These are phyloP conservation scores for Eragrostis nindensis DNA, from an alignment of 176 grass and related monocot species.

Conservation along the genomic window DNA sequence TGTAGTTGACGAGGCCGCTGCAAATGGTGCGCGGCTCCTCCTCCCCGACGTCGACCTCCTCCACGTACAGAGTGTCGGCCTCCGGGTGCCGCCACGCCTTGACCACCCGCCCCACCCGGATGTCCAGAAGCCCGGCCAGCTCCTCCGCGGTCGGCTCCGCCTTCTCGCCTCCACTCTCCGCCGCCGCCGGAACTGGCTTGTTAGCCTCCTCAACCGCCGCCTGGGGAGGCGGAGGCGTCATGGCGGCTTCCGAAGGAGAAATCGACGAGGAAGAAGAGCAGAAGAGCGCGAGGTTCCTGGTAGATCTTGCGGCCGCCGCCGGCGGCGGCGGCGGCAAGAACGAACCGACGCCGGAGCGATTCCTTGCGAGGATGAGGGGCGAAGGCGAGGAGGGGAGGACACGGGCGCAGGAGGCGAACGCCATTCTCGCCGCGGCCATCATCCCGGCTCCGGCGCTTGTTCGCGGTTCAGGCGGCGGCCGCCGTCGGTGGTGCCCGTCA, in stretches of 20 bases:
- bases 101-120: constrained; percentile 79
- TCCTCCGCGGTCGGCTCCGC: constrained; percentile 35
- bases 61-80: constrained; percentile 87
- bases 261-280: constrained; percentile 21
- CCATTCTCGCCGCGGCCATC: constrained; percentile 45
- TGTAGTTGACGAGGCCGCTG: constrained; percentile 84
- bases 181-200: background rate
- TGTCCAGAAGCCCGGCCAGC: constrained; percentile 65
- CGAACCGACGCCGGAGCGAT: constrained; percentile 19
- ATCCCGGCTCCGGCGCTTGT: background rate
- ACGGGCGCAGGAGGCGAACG: constrained; percentile 18
- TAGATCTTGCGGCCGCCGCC: constrained; percentile 33
- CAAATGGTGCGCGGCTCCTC: constrained; percentile 84
- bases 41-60: constrained; percentile 92
- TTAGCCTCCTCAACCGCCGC: constrained; percentile 13
- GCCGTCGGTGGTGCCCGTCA: constrained; percentile 5
- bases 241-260: background rate
- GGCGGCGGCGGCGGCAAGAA: constrained; percentile 19
- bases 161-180: constrained; percentile 13
- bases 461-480: background rate
- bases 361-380: constrained; percentile 2
- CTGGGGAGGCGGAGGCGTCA: background rate
- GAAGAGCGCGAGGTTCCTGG: constrained; percentile 31
- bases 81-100: constrained; percentile 90
- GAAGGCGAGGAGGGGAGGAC: constrained; percentile 18